Evolutionary conservation across 495 filamentous ascomycete species (phyloP), one percentile per base, ranked within the genome.

Genomic region (Hyaloscypha bicolor): DNA sequence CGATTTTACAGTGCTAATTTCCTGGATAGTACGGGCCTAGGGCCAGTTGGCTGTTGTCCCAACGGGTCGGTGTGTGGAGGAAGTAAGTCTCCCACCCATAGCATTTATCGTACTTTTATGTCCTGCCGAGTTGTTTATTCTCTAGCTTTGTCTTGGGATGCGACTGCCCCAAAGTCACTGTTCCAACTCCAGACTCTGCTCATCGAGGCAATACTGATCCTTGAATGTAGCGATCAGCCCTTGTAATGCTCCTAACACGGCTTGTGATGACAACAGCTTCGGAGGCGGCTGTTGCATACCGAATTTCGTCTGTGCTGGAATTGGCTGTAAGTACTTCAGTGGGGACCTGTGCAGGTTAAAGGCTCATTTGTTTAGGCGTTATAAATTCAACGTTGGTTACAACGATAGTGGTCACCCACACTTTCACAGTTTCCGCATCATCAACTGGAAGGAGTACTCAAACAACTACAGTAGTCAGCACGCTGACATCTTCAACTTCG

Each of bases 201-300:
- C 35, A 8, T 37, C 1, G 12, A 37, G 35, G 35, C 35, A 37
- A 37, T 37, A 37, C 35, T 37, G 12, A 37, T 3, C 35, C 35
- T 37, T 37, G 8, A 37, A 8, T 12, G 6, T 37, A 37, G 35
- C 35, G 12, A 37, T 37, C 12, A 37, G 35, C 35, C 74, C 73
- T 3, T 99, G 94, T 72, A 77, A 80, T 60, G 75, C 74, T 0
- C 89, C 87, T 16, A 90, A 92, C 75, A 84, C 85, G 14, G 81
- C 83, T 29, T 99, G 95, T 73, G 81, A 88, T 2, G 80, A 37
- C 12, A 37, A 83, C 21, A 83, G 81, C 35, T 69, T 89, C 19
- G 94, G 93, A 4, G 93, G 93, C 1, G 94, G 94, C 1, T 98
- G 94, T 71, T 98, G 94, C 75, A 89, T 96, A 56, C 82, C 90